phyloP scores from a whole-genome alignment of 495 filamentous ascomycete species.

The Aspergillus ostianus region DNA sequence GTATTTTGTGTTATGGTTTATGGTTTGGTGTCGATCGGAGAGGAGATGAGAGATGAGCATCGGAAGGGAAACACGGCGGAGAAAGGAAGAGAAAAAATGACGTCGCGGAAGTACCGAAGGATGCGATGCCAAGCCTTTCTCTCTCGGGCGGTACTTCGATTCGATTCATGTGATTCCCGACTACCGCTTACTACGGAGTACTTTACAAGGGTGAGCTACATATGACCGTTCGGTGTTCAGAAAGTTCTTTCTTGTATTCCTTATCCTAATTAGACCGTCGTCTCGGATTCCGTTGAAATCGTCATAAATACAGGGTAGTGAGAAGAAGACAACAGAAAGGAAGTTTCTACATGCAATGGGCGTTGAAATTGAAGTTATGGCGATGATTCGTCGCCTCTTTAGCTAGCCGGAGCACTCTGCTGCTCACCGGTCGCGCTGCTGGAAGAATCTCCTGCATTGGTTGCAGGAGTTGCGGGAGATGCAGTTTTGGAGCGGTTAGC shows the following conservation, averaged over 20 bases:
- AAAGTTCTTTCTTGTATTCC: background rate
- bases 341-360: conserved; percentile 17
- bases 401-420: conserved; percentile 34
- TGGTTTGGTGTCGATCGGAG: too few relatives aligned
- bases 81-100: background rate
- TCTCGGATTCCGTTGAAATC: background rate
- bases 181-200: too few relatives aligned
- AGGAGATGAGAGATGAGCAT: too few relatives aligned
- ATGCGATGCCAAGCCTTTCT: conserved; percentile 11
- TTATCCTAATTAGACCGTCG: background rate
- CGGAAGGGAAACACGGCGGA: too few relatives aligned
- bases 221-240: background rate
- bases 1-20: background rate
- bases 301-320: conserved; percentile 8
- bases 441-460: conserved; percentile 17
- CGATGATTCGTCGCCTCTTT: conserved; percentile 4
- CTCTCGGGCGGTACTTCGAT: too few relatives aligned
- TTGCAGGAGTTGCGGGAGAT: conserved; percentile 28
- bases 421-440: conserved; percentile 24
- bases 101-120: conserved; percentile 1
- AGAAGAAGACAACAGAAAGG: conserved; percentile 10
- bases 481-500: conserved; percentile 56
- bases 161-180: background rate
- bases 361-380: background rate
- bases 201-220: too few relatives aligned